Evolutionary conservation across 768 basidiomycete species (phyloP).

Genomic region (Cystofilobasidium ferigula): DNA sequence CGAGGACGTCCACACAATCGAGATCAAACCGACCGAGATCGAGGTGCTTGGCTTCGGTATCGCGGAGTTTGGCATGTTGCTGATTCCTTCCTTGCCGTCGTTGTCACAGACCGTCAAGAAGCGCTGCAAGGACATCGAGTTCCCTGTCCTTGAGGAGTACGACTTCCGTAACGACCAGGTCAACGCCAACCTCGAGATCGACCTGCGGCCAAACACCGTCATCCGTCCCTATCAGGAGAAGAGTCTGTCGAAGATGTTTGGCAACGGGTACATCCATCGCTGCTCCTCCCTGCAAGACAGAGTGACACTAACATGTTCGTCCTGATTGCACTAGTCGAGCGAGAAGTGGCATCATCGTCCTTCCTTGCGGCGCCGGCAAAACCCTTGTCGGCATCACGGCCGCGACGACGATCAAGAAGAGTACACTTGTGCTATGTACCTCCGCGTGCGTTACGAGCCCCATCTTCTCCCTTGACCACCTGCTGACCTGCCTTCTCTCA

Average conservation of each 20-base stretch:
- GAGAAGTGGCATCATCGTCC: slow-evolving; percentile 91
- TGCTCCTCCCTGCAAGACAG: neutral
- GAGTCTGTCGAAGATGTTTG: slow-evolving; percentile 98
- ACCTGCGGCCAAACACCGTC: slow-evolving; percentile 92
- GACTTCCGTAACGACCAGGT: slow-evolving; percentile 95
- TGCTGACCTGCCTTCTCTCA: neutral
- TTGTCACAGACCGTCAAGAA: slow-evolving; percentile 73
- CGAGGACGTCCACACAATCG: slow-evolving; percentile 94
- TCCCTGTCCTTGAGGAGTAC: slow-evolving; percentile 97
- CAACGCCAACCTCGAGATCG: slow-evolving; percentile 94
- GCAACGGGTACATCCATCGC: slow-evolving; percentile 65
- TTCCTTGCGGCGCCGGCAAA: slow-evolving; percentile 97
- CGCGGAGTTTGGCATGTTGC: slow-evolving; percentile 3
- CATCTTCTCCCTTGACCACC: neutral
- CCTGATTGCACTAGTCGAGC: slow-evolving; percentile 55
- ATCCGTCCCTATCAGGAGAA: slow-evolving; percentile 99
- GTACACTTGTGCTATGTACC: slow-evolving; percentile 90
- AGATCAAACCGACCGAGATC: slow-evolving; percentile 86
- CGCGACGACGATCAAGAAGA: slow-evolving; percentile 98
- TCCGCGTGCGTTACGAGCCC: slow-evolving; percentile 61
- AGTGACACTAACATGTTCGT: neutral
- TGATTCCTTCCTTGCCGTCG: neutral
- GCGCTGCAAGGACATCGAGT: slow-evolving; percentile 89
- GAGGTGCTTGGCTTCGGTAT: slow-evolving; percentile 49
- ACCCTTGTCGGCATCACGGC: slow-evolving; percentile 99